These are phyloP conservation scores for Botrytis medusae DNA, from an alignment of 2,329 filamentous ascomycete genomes.

Conservation along the genomic window DNA sequence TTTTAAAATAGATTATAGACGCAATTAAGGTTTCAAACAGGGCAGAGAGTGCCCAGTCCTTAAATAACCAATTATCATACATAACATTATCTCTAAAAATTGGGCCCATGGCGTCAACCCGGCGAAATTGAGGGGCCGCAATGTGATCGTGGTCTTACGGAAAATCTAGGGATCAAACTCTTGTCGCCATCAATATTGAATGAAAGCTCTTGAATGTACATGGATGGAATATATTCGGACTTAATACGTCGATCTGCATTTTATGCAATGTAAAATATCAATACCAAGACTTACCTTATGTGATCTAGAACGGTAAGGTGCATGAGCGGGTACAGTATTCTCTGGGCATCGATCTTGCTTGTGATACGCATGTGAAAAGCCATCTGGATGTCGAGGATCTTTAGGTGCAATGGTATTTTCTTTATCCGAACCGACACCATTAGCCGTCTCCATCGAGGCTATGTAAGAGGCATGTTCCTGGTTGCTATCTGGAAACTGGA, in stretches of 20 bases:
- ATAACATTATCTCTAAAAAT: neutral
- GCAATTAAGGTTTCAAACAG: too few relatives aligned
- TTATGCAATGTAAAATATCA: neutral
- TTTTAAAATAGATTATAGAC: neutral
- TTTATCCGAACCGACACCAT: neutral
- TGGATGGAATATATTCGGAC: neutral
- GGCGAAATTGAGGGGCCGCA: conserved; percentile 5
- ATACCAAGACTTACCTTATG: neutral
- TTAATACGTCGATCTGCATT: neutral
- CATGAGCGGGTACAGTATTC: neutral
- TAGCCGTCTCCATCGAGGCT: neutral
- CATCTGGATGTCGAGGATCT: neutral
- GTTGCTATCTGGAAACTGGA: neutral
- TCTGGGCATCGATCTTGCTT: neutral
- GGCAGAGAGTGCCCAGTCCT: neutral
- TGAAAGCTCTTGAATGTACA: neutral
- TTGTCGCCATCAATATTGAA: neutral
- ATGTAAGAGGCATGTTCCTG: too few relatives aligned
- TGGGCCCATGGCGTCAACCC: neutral
- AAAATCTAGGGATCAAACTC: neutral
- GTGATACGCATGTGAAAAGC: neutral
- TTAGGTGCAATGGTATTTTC: neutral
- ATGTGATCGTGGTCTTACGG: neutral
- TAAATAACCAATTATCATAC: neutral
- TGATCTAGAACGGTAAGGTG: neutral